Base-by-base conservation (phyloP, 441 rosid species). In the Croton laevigatus region DNA sequence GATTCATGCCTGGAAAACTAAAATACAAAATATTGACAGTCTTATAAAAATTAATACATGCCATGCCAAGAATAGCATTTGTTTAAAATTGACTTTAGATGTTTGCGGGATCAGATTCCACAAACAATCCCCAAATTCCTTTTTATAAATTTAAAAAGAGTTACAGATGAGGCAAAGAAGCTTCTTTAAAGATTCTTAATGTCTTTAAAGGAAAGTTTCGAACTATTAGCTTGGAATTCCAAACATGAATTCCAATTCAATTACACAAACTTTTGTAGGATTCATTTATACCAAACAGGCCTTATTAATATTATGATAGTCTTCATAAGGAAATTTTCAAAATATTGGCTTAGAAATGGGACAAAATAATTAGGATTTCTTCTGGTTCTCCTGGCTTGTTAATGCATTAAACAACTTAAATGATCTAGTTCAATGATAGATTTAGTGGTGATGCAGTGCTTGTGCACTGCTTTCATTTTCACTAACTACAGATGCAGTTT, bases 401-500 rank as follows among this genome's bases (percentile, higher is more conserved):
- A 66, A 79, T 76, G 76, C 75, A 65, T 79, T 81, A 66, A 78
- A 83, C 80, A 73, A 74, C 78, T 62, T 76, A 69, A 72, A 72
- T 78, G 68, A 74, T 82, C 75, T 83, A 83, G 83, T 77, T 79
- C 86, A 80, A 86, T 86, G 81, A 68, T 85, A 80, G 88, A 82
- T 80, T 78, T 80, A 83, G 97, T 90, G 88, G 89, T 84, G 79
- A 81, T 81, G 90, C 97, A 80, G 90, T 90, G 91, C 84, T 81
- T 68, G 40, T 68, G 97, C 96, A 81, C 94, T 89, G 91, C 89
- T 79, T 89, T 82, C 94, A 81, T 82, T 78, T 82, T 88, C 76
- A 81, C 98, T 94, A 91, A 91, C 97, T 71, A 83, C 91, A 82
- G 80, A 87, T 94, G 98, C 98, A 91, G 97, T 90, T 89, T 80